Evolutionary conservation across 2,329 filamentous ascomycete species (phyloP), one percentile per base, ranked within the genome.

Genomic region (Bisporella sp.): DNA sequence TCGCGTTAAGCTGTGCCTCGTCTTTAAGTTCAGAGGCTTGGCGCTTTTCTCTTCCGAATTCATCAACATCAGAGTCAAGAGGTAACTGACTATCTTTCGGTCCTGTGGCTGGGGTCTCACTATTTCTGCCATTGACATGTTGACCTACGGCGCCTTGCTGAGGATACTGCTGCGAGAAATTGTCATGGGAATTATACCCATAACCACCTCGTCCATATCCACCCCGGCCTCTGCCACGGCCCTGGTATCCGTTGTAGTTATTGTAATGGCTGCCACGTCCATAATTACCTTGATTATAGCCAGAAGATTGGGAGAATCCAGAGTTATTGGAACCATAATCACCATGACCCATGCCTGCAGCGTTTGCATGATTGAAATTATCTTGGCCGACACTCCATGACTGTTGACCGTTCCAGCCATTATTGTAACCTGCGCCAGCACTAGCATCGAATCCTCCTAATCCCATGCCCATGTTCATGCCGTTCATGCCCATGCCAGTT

Each of bases 291-390:
- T 84, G 82, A 79, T 83, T 85, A 80, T 76, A 84, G 75, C 80
- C 86, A 84, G 84, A 71, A 71, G 73, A 73, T 71, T 78, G 58
- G 57, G 63, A 54, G 78, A 79, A 88, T 74, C 83, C 84, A 77
- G 82, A 77, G 77, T 86, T 85, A 81, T 84, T 83, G 74, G 79
- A 78, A 74, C 84, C 85, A 82, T 80, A 89, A 74, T 88, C 85
- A 87, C 84, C 82, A 77, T 78, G 77, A 73, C 82, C 83, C 80
- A 87, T 87, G 77, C 82, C 82, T 65, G 73, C 79, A 86, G 73
- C 81, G 87, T 82, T 89, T 86, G 82, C 79, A 83, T 82, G 78
- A 83, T 82, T 90, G 84, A 82, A 89, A 85, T 88, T 89, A 88
- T 88, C 85, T 85, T 86, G 84, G 77, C 82, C 62, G 77, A 82